Evolutionary conservation across 192 early-diverging fungal species (phyloP).

Genomic region (Hyaloraphidium curvatum): DNA sequence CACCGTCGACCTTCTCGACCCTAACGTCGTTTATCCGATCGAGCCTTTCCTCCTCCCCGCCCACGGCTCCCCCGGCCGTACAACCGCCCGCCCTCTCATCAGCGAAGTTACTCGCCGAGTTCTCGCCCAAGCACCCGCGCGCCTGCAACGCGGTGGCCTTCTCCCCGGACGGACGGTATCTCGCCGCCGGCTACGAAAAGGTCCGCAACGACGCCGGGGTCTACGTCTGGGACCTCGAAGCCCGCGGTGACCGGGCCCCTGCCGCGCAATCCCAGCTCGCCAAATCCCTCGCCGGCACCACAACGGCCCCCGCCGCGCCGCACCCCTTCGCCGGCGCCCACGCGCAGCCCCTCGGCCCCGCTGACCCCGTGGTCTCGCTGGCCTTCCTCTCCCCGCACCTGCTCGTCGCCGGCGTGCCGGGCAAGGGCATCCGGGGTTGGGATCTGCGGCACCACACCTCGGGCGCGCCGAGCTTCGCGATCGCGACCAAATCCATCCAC

Average conservation of each 20-base stretch:
- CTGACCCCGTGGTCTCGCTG: background rate
- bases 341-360: no score
- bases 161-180: constrained; percentile 32
- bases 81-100: no score
- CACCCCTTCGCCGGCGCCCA: no score
- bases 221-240: constrained; percentile 55
- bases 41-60: no score
- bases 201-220: constrained; percentile 47
- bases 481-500: background rate
- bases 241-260: background rate
- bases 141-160: constrained; percentile 56
- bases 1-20: no score
- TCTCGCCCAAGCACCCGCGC: constrained; percentile 19
- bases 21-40: no score
- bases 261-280: constrained; percentile 11
- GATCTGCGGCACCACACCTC: constrained; percentile 24
- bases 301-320: constrained; percentile 1
- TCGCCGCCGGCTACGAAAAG: constrained; percentile 56
- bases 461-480: background rate
- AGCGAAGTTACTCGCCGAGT: constrained; percentile 6
- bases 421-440: constrained; percentile 45
- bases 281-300: background rate
- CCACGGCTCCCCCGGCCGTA: no score
- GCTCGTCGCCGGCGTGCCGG: constrained; percentile 51
- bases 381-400: constrained; percentile 5